Conservation (phyloP, 2,329 filamentous ascomycete genomes). For the Magnaporthiopsis rhizophila region DNA sequence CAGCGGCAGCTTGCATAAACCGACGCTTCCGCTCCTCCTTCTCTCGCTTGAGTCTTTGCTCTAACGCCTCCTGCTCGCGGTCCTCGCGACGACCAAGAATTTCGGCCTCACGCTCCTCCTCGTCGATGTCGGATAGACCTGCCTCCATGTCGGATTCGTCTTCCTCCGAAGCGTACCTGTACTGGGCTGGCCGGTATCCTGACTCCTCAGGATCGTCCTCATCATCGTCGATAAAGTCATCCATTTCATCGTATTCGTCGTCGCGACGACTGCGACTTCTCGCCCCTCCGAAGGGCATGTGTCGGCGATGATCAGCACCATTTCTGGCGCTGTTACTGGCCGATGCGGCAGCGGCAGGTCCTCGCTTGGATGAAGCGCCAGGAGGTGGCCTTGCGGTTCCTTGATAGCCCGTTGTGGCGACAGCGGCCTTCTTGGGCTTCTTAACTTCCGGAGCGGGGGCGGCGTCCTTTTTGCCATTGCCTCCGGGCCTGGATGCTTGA, state of each 20-base stretch:
- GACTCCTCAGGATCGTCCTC: slow-evolving; percentile 44
- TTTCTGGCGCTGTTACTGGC: neutral
- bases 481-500: neutral
- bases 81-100: slow-evolving; percentile 60
- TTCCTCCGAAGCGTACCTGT: slow-evolving; percentile 46
- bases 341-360: slow-evolving; percentile 23
- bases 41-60: slow-evolving; percentile 51
- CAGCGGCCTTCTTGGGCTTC: slow-evolving; percentile 53
- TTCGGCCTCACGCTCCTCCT: slow-evolving; percentile 59
- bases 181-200: neutral
- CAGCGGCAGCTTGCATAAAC: slow-evolving; percentile 3
- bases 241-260: slow-evolving; percentile 54
- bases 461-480: slow-evolving; percentile 18
- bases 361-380: slow-evolving; percentile 24
- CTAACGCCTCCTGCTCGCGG: slow-evolving; percentile 52
- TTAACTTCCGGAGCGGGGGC: slow-evolving; percentile 36
- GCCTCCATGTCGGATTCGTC: slow-evolving; percentile 74
- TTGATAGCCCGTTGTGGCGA: slow-evolving; percentile 56
- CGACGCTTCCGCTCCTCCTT: slow-evolving; percentile 47
- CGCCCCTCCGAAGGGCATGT: slow-evolving; percentile 11
- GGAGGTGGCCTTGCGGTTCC: slow-evolving; percentile 56
- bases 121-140: slow-evolving; percentile 63
- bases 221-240: slow-evolving; percentile 55
- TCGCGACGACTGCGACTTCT: slow-evolving; percentile 29
- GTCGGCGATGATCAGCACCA: slow-evolving; percentile 5